phyloP scores from a whole-genome alignment of 1,284 basidiomycete genomes.

The Ceratobasidium sp. region DNA sequence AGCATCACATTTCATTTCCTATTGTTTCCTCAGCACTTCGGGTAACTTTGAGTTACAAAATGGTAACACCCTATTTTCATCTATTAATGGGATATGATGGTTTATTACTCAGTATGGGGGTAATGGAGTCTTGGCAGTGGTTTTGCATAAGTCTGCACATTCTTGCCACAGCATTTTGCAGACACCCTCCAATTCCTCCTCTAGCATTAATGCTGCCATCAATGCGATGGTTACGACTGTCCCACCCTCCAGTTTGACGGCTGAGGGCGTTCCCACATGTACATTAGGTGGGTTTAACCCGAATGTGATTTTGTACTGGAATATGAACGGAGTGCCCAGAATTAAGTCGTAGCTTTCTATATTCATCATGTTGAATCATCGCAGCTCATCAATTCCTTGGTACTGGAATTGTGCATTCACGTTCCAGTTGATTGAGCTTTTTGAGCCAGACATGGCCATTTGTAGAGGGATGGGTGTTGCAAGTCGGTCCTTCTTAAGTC shows the following conservation, averaged over 20 bases:
- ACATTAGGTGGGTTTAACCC: constrained; percentile 28
- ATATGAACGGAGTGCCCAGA: constrained; percentile 49
- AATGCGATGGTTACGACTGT: constrained; percentile 43
- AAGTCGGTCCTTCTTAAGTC: too few species aligned
- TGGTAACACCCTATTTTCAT: constrained; percentile 49
- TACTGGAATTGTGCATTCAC: too few species aligned
- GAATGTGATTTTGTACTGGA: constrained; percentile 44
- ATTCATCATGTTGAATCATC: constrained; percentile 50
- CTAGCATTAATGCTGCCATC: constrained; percentile 30
- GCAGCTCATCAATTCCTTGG: constrained; percentile 44
- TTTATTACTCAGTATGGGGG: constrained; percentile 53
- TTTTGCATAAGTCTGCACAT: constrained; percentile 47
- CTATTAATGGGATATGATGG: constrained; percentile 53
- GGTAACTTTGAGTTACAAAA: constrained; percentile 51
- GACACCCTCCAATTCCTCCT: constrained; percentile 33
- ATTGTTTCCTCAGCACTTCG: constrained; percentile 48
- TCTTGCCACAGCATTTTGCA: constrained; percentile 43
- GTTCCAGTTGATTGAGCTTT: too few species aligned
- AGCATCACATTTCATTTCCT: constrained; percentile 47
- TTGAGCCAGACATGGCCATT: too few species aligned
- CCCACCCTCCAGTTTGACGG: constrained; percentile 45
- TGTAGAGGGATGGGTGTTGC: too few species aligned
- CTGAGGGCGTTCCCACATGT: constrained; percentile 42
- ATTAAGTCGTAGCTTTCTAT: constrained; percentile 48
- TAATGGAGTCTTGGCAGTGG: constrained; percentile 47